A percentile compares a stretch with the other conserved stretches of the same genome.
Conservation (phyloP, 805 yeast genomes). For the Candida orba region DNA sequence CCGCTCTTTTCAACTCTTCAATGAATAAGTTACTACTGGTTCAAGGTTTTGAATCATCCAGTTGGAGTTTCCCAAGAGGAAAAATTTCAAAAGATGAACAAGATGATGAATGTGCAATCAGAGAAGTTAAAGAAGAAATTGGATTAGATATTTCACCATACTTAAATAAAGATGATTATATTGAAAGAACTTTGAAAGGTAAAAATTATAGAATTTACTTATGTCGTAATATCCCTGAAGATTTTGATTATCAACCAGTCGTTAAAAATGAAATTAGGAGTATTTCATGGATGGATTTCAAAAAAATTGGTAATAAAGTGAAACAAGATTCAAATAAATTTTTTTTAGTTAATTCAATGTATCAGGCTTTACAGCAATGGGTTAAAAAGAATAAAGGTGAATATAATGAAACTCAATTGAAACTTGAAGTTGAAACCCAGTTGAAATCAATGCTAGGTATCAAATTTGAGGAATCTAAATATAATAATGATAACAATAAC, state of each 20-base stretch:
- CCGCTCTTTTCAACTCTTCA: slow-evolving; percentile 70
- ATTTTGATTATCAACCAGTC: slow-evolving; percentile 64
- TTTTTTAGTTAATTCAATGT: slow-evolving; percentile 34
- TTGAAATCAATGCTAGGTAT: slow-evolving; percentile 61
- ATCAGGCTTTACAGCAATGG: slow-evolving; percentile 40
- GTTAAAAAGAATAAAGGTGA: slow-evolving; percentile 44
- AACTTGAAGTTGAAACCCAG: slow-evolving; percentile 54
- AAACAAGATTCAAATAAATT: slow-evolving; percentile 24
- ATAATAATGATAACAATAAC: slow-evolving; percentile 8
- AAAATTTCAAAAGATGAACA: slow-evolving; percentile 90
- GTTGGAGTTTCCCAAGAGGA: slow-evolving; percentile 97
- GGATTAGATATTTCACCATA: slow-evolving; percentile 75
- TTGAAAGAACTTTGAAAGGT: slow-evolving; percentile 76
- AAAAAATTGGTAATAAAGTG: slow-evolving; percentile 27
- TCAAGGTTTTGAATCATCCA: slow-evolving; percentile 71
- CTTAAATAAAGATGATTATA: slow-evolving; percentile 61
- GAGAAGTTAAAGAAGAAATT: slow-evolving; percentile 91
- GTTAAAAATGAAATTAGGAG: slow-evolving; percentile 84
- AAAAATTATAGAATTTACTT: slow-evolving; percentile 82
- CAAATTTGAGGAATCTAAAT: slow-evolving; percentile 17
- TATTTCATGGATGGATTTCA: slow-evolving; percentile 73
- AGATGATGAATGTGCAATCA: slow-evolving; percentile 80
- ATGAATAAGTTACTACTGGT: slow-evolving; percentile 71
- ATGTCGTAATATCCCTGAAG: slow-evolving; percentile 71
- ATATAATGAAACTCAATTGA: slow-evolving; percentile 49